A percentile compares a stretch with the other conserved stretches of the same genome.
These are phyloP conservation scores for Nigrospora osmanthi DNA, from an alignment of 2,329 filamentous ascomycete species.

Conservation along the genomic window DNA sequence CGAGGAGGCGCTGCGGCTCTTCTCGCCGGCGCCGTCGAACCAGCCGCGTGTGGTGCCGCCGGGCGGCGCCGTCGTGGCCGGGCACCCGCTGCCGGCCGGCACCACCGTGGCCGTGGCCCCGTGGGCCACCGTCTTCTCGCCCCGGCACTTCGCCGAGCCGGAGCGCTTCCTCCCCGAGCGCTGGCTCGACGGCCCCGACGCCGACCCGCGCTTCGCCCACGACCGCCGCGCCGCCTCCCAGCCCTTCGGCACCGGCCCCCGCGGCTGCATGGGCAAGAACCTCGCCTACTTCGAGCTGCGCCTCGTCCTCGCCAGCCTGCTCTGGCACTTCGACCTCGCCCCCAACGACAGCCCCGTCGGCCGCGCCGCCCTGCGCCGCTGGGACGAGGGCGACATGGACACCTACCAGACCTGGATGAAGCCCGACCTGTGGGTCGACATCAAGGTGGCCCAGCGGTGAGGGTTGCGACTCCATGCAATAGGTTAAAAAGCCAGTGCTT, in stretches of 20 bases:
- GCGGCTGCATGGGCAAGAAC: conserved; percentile 22
- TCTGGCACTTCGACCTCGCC: conserved; percentile 23
- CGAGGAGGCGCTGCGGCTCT: conserved; percentile 29
- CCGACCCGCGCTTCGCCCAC: conserved; percentile 9
- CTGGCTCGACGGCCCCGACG: conserved; percentile 14
- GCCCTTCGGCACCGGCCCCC: conserved; percentile 19
- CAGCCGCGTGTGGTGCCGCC: conserved; percentile 3
- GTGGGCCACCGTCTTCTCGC: background rate
- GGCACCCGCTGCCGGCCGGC: background rate
- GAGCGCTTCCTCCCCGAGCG: conserved; percentile 24
- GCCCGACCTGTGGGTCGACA: background rate
- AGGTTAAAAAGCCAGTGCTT: too few species aligned
- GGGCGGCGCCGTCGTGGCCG: conserved; percentile 3
- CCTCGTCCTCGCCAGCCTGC: conserved; percentile 19
- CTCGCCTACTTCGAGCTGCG: conserved; percentile 28
- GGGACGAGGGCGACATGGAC: background rate
- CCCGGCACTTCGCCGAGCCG: conserved; percentile 20
- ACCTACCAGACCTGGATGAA: background rate
- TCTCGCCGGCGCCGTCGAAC: conserved; percentile 14
- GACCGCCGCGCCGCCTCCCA: conserved; percentile 17
- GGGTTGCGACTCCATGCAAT: background rate
- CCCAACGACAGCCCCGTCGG: conserved; percentile 3
- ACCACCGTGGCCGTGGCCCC: background rate
- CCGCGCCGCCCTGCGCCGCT: background rate
- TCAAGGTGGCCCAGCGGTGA: background rate